Percentiles rank a stretch among this genome's conserved stretches.
These are phyloP conservation scores for Castanea mollissima DNA, from an alignment of 306 rosid genomes.

Conservation along the genomic window DNA sequence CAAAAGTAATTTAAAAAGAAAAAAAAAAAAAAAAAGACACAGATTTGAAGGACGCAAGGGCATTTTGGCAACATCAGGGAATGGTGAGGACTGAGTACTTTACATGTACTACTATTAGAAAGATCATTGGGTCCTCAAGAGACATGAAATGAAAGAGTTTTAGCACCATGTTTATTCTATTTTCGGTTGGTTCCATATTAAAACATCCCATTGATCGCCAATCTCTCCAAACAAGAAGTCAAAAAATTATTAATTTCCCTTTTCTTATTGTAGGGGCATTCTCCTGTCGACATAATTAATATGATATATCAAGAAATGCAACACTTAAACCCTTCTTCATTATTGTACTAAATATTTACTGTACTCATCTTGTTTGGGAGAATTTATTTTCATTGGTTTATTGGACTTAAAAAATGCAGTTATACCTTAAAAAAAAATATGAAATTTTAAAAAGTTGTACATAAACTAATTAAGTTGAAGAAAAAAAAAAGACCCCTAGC, in stretches of 20 bases:
- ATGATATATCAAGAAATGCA: too few relatives aligned
- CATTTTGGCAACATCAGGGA: conserved; percentile 45
- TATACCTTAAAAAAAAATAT: too few relatives aligned
- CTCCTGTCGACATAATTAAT: neutral
- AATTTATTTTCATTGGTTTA: too few relatives aligned
- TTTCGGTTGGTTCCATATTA: conserved; percentile 25
- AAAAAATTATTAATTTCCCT: too few relatives aligned
- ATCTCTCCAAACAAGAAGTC: conserved; percentile 18
- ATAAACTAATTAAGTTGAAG: too few relatives aligned
- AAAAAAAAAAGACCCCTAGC: too few relatives aligned
- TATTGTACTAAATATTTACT: too few relatives aligned
- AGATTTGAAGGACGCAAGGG: conserved; percentile 27
- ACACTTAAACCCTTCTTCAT: too few relatives aligned
- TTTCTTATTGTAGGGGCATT: neutral
- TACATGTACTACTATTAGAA: conserved; percentile 22
- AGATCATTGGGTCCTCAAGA: conserved; percentile 24
- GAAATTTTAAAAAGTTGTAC: too few relatives aligned
- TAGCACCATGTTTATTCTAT: conserved; percentile 18
- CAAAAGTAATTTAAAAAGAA: conserved; percentile 22
- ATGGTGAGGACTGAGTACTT: conserved; percentile 23
- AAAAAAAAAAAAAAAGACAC: conserved; percentile 11
- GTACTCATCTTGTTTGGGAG: too few relatives aligned
- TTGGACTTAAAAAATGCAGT: too few relatives aligned
- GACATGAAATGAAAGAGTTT: conserved; percentile 34
- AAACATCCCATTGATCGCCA: neutral